Conservation (phyloP, 2,329 filamentous ascomycete genomes). For the Colletotrichum lini region DNA sequence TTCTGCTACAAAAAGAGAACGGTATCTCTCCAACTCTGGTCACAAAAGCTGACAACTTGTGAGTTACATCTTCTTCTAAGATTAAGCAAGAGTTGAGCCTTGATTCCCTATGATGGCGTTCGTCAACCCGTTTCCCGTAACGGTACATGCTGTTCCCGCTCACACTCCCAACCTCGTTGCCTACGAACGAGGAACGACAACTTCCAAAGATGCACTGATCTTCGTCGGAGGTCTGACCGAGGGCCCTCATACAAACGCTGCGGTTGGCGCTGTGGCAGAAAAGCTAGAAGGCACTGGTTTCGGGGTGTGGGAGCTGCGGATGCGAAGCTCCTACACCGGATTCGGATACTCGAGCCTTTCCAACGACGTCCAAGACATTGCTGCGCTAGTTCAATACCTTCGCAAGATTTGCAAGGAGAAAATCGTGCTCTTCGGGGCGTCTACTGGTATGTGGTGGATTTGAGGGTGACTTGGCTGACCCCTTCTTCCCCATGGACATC, state of each 20-base stretch:
- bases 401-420: slow-evolving; percentile 62
- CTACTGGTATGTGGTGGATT: slow-evolving; percentile 14
- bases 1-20: background rate
- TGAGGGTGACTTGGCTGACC: background rate
- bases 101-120: background rate
- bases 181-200: background rate
- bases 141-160: background rate
- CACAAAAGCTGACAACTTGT: too few relatives aligned
- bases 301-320: slow-evolving; percentile 69
- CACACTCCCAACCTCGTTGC: background rate
- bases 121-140: background rate
- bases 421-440: slow-evolving; percentile 65
- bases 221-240: slow-evolving; percentile 64
- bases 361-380: slow-evolving; percentile 68
- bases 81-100: too few relatives aligned
- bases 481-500: background rate
- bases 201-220: background rate
- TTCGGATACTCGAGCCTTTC: slow-evolving; percentile 65
- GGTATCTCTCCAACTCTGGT: background rate
- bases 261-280: slow-evolving; percentile 63
- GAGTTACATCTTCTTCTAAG: too few relatives aligned
- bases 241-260: slow-evolving; percentile 75
- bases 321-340: slow-evolving; percentile 67
- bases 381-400: slow-evolving; percentile 67
- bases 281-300: slow-evolving; percentile 58